Evolutionary conservation across 2,329 filamentous ascomycete genomes (phyloP), one percentile per base, ranked within the genome.

Genomic region (Aspergillus costaricaensis): DNA sequence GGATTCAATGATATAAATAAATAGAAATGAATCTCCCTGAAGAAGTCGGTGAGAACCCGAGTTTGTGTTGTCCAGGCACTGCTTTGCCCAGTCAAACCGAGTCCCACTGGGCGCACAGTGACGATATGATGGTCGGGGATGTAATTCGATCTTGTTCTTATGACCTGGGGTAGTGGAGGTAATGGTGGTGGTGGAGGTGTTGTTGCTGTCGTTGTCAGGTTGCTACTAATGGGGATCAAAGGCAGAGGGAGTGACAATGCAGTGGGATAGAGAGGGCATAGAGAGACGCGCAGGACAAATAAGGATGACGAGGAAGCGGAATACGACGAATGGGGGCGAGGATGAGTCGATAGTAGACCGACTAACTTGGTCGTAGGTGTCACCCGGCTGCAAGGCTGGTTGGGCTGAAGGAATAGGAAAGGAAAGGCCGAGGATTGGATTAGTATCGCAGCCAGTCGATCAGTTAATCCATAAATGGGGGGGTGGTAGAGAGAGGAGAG

Each of bases 1-100:
- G 25, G 47, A 50, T 50, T 50, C 47, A 30, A 17, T 30, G 55
- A 59, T 43, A 60, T 55, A 61, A 55, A 59, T 21, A 60, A 58
- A 58, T 55, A 52, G 55, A 60, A 56, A 44, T 15, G 27, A 54
- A 52, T 41, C 30, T 43, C 38, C 55, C 60, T 62, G 57, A 55
- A 65, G 63, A 62, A 68, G 64, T 65, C 65, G 65, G 64, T 67
- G 65, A 65, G 63, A 57, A 61, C 58, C 62, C 49, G 60, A 52
- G 56, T 58, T 44, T 19, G 41, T 64, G 54, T 55, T 61, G 58
- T 48, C 61, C 21, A 62, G 50, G 55, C 55, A 52, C 59, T 58
- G 59, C 56, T 48, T 60, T 52, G 56, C 50, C 55, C 56, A 59
- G 49, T 58, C 32, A 47, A 30, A 25, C 12, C 39, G 44, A 48